Percentiles rank a stretch among this genome's conserved stretches.
Conservation (phyloP, 2,329 filamentous ascomycete genomes). For the Calonectria hongkongensis region DNA sequence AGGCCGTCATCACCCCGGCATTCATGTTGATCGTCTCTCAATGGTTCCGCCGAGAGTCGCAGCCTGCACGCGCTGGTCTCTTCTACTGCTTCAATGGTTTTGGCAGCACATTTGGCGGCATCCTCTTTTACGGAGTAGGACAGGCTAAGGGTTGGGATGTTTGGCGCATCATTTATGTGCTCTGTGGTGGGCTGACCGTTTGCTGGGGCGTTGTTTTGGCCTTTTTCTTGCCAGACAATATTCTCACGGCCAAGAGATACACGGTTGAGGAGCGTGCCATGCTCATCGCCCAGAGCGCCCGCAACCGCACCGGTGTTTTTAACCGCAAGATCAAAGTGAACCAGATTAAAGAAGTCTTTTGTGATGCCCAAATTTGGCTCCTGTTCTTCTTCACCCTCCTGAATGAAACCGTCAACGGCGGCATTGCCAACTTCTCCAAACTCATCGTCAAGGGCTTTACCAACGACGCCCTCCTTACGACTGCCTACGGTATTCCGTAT, state of each 20-base stretch:
- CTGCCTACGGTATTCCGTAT: constrained; percentile 72
- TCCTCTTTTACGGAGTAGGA: constrained; percentile 72
- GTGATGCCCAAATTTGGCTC: constrained; percentile 72
- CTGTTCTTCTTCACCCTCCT: constrained; percentile 72
- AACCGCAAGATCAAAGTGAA: constrained; percentile 69
- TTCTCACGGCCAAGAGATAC: constrained; percentile 59
- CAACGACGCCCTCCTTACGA: constrained; percentile 61
- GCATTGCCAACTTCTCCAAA: constrained; percentile 75
- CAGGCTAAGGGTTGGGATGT: constrained; percentile 67
- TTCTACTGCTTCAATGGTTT: constrained; percentile 66
- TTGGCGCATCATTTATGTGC: constrained; percentile 73
- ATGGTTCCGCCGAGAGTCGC: constrained; percentile 68
- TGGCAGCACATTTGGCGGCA: constrained; percentile 65
- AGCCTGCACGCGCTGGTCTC: constrained; percentile 67
- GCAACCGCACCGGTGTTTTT: constrained; percentile 68
- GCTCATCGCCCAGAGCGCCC: constrained; percentile 77
- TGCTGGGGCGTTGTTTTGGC: constrained; percentile 68
- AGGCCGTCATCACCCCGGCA: constrained; percentile 69
- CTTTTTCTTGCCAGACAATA: constrained; percentile 68
- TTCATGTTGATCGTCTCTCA: constrained; percentile 72
- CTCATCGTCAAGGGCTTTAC: constrained; percentile 70
- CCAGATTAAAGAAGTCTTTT: constrained; percentile 69
- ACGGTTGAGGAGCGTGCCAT: constrained; percentile 59
- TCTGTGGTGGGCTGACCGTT: constrained; percentile 69
- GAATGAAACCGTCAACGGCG: constrained; percentile 73